Conservation (phyloP, 257 asterid genomes). For the Salvia splendens region DNA sequence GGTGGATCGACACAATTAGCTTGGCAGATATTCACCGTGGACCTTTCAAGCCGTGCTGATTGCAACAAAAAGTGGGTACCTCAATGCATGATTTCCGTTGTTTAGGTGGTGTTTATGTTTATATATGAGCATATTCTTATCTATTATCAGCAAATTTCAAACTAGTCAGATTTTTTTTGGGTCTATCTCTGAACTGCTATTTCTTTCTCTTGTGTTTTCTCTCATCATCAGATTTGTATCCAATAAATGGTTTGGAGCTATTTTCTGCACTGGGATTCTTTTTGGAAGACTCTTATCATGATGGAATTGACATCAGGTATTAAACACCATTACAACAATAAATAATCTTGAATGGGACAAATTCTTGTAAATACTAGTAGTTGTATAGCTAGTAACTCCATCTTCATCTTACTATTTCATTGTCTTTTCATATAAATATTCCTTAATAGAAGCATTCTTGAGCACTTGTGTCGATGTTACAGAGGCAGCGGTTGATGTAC, state of each 20-base stretch:
- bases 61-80: constrained; percentile 71
- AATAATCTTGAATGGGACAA: too few relatives aligned
- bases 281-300: constrained; percentile 58
- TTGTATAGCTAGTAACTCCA: too few relatives aligned
- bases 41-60: constrained; percentile 69
- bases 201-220: constrained; percentile 4
- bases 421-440: not conserved
- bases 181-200: not conserved
- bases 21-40: constrained; percentile 82
- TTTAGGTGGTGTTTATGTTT: not conserved
- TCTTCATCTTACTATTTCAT: too few relatives aligned
- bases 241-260: constrained; percentile 89
- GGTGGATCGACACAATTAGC: constrained; percentile 73
- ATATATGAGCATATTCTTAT: not conserved
- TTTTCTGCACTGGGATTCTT: constrained; percentile 65
- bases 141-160: not conserved
- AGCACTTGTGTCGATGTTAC: constrained; percentile 37
- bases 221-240: constrained; percentile 63
- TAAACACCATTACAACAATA: not conserved
- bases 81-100: not conserved
- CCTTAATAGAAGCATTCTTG: constrained; percentile 39
- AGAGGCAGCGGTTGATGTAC: constrained; percentile 65
- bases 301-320: constrained; percentile 14
- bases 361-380: too few relatives aligned
- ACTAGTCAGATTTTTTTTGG: not conserved